phyloP scores from a whole-genome alignment of 257 asterid genomes.

The Solanum sitiens region DNA sequence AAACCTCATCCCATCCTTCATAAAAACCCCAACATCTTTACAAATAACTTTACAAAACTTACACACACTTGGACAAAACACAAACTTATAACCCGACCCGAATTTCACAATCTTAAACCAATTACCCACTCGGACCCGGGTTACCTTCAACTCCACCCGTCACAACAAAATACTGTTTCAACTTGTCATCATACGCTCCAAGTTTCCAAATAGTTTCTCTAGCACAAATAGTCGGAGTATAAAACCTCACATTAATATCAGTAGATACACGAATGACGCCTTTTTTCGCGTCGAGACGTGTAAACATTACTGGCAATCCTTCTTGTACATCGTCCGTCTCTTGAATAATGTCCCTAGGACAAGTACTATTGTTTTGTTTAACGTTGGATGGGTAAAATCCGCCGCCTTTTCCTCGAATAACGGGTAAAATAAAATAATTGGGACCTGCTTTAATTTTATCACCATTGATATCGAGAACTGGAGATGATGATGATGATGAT shows the following conservation, averaged over 20 bases:
- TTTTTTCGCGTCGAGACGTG: neutral
- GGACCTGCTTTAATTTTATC: neutral
- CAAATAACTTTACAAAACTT: neutral
- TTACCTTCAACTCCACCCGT: slow-evolving; percentile 12
- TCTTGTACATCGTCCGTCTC: neutral
- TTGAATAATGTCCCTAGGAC: slow-evolving; percentile 7
- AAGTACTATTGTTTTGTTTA: neutral
- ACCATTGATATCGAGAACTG: neutral
- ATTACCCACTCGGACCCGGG: neutral
- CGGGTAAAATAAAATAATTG: neutral
- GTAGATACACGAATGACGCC: neutral
- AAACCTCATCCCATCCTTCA: neutral
- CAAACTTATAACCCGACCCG: slow-evolving; percentile 4
- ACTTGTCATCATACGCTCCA: neutral
- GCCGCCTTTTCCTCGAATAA: neutral
- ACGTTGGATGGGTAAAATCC: neutral
- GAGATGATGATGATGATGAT: neutral
- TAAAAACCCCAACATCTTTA: slow-evolving; percentile 4
- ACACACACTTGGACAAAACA: slow-evolving; percentile 10
- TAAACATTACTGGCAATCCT: slow-evolving; percentile 1
- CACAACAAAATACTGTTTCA: neutral
- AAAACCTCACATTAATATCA: slow-evolving; percentile 3
- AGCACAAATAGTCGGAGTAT: slow-evolving; percentile 1
- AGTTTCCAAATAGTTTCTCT: slow-evolving; percentile 11
- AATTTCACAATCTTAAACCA: slow-evolving; percentile 15